Conservation (phyloP, 2,329 filamentous ascomycete species). For the Fusarium sacchari region DNA sequence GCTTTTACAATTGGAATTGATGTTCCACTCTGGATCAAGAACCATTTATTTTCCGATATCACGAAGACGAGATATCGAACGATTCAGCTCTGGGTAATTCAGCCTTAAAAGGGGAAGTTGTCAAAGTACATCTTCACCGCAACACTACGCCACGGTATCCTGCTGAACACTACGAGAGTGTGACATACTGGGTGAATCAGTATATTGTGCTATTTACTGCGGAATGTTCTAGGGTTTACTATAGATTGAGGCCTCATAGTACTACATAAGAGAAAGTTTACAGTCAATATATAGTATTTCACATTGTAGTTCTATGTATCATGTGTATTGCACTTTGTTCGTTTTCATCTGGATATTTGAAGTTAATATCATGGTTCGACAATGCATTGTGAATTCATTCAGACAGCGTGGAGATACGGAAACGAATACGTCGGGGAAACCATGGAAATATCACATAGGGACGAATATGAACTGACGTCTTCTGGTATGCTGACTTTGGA, state of each 20-base stretch:
- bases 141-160: background rate
- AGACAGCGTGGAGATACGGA: slow-evolving; percentile 24
- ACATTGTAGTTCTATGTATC: background rate
- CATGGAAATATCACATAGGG: slow-evolving; percentile 18
- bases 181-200: background rate
- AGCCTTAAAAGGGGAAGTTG: slow-evolving; percentile 3
- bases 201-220: background rate
- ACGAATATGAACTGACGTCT: slow-evolving; percentile 5
- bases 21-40: slow-evolving; percentile 17
- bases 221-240: background rate
- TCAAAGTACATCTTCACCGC: background rate
- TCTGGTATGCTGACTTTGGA: background rate
- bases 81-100: slow-evolving; percentile 6
- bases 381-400: background rate
- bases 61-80: slow-evolving; percentile 33
- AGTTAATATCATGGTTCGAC: background rate
- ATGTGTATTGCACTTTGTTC: background rate
- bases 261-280: background rate
- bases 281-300: background rate
- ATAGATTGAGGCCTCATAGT: background rate
- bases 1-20: background rate
- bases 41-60: slow-evolving; percentile 18
- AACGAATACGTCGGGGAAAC: slow-evolving; percentile 35
- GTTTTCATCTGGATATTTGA: background rate
- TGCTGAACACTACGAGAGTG: background rate